These are phyloP conservation scores for Calonectria henricotiae DNA, from an alignment of 2,329 filamentous ascomycete genomes.

Conservation along the genomic window DNA sequence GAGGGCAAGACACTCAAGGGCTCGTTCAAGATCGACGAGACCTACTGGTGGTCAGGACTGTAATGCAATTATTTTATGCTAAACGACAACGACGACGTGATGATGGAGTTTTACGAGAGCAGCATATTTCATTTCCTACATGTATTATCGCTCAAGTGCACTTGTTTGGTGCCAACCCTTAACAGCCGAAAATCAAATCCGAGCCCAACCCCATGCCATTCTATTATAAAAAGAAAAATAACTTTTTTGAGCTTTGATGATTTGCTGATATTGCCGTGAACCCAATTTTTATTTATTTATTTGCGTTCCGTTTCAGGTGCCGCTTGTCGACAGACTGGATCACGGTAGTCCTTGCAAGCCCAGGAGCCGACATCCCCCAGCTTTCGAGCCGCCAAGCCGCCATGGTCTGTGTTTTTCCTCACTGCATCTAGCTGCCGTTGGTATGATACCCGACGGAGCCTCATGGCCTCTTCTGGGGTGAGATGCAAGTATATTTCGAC, in stretches of 20 bases:
- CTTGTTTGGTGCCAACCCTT: slow-evolving; percentile 1
- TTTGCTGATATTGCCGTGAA: background rate
- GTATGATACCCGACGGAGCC: slow-evolving; percentile 71
- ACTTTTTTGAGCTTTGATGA: slow-evolving; percentile 21
- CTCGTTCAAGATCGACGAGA: slow-evolving; percentile 73
- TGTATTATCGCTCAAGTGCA: background rate
- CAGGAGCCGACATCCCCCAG: slow-evolving; percentile 46
- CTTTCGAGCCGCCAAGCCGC: slow-evolving; percentile 60
- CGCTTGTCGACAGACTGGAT: background rate
- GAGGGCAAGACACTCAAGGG: slow-evolving; percentile 65
- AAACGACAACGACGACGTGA: slow-evolving; percentile 11
- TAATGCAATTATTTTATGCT: slow-evolving; percentile 50
- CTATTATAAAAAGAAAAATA: background rate
- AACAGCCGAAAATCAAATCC: background rate
- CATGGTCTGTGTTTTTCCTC: slow-evolving; percentile 65
- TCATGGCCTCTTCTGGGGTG: slow-evolving; percentile 69
- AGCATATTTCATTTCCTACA: slow-evolving; percentile 4
- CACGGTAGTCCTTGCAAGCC: slow-evolving; percentile 15
- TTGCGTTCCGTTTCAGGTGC: slow-evolving; percentile 10
- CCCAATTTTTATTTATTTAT: background rate
- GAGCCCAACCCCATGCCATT: background rate
- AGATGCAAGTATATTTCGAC: slow-evolving; percentile 67
- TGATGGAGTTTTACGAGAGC: background rate
- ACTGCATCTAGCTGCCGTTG: slow-evolving; percentile 71
- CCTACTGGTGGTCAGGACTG: slow-evolving; percentile 79